Base-by-base conservation (phyloP, 176 grass and related monocot species). In the Rhynchospora tenuis region DNA sequence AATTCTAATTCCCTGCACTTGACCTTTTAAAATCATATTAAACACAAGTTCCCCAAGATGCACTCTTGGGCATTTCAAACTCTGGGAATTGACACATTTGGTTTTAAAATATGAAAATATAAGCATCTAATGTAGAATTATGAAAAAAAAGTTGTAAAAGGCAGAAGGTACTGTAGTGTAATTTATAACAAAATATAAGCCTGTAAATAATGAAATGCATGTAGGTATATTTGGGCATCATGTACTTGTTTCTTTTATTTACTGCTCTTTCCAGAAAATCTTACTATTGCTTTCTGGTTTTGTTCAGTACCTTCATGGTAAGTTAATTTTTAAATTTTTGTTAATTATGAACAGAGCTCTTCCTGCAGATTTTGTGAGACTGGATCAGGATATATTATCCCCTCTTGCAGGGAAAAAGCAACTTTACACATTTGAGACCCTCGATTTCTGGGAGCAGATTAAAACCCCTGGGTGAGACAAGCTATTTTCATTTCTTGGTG, bases 331-430 rank as follows among this genome's bases (percentile, higher is more conserved):
- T 16, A 26, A 38, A 56, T 77, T 26, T 77, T 77, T 84, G 19
- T 62, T 77, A 77, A 85, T 84, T 94, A 66, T 95, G 61, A 81
- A 93, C 97, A 99, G 97, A 87, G 57, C 93, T 68, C 83, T 96
- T 80, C 93, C 93, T 42, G 87, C 84, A 86, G 93, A 99, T 89
- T 99, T 92, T 93, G 97, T 92, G 83, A 96, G 93, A 65, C 90
- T 99, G 87, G 97, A 99, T 92, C 97, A 99, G 81, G 97, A 99
- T 85, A 99, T 99, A 86, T 81, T 99, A 75, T 99, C 97, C 22
- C 97, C 97, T 87, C 88, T 93, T 81, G 97, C 93, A 16, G 97
- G 97, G 65, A 99, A 99, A 91, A 99, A 93, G 80, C 86, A 93
- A 83, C 91, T 99, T 51, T 99, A 99, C 69, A 95, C 93, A 81